Conservation (phyloP, 73 alveolate species). For the Diophrys appendiculata region DNA sequence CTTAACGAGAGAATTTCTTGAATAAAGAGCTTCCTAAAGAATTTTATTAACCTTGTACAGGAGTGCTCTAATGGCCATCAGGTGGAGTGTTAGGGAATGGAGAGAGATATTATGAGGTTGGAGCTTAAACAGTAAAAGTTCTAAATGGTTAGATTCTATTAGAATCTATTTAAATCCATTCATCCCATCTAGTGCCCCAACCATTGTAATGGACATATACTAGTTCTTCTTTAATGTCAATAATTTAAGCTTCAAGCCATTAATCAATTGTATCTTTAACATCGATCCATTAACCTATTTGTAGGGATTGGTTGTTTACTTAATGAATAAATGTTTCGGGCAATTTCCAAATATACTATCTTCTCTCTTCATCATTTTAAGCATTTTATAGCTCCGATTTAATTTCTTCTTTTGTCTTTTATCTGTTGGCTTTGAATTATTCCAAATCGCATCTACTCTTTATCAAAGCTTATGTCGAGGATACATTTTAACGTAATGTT, state of each 20-base stretch:
- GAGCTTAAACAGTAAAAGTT: slow-evolving; percentile 84
- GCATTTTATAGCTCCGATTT: slow-evolving; percentile 26
- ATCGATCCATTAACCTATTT: slow-evolving; percentile 96
- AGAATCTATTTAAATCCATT: slow-evolving; percentile 88
- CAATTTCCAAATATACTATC: slow-evolving; percentile 10
- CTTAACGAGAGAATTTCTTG: neutral
- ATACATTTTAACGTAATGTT: slow-evolving; percentile 59
- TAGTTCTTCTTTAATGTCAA: slow-evolving; percentile 73
- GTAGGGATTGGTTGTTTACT: slow-evolving; percentile 72
- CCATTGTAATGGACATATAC: slow-evolving; percentile 95
- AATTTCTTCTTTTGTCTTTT: slow-evolving; percentile 8
- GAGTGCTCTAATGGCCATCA: slow-evolving; percentile 57
- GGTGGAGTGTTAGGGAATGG: slow-evolving; percentile 93
- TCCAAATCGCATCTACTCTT: slow-evolving; percentile 26
- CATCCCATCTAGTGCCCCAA: slow-evolving; percentile 99
- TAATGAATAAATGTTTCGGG: slow-evolving; percentile 25
- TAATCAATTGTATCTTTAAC: slow-evolving; percentile 95
- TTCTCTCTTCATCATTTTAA: slow-evolving; percentile 56
- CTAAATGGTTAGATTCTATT: slow-evolving; percentile 88
- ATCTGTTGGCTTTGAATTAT: slow-evolving; percentile 5
- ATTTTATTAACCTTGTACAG: neutral
- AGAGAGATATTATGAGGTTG: slow-evolving; percentile 72
- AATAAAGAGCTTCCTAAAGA: slow-evolving; percentile 2
- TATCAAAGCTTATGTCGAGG: slow-evolving; percentile 46
- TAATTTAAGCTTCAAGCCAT: slow-evolving; percentile 95